Conservation (phyloP, 2,329 filamentous ascomycete species). For the Penicillium sp. region DNA sequence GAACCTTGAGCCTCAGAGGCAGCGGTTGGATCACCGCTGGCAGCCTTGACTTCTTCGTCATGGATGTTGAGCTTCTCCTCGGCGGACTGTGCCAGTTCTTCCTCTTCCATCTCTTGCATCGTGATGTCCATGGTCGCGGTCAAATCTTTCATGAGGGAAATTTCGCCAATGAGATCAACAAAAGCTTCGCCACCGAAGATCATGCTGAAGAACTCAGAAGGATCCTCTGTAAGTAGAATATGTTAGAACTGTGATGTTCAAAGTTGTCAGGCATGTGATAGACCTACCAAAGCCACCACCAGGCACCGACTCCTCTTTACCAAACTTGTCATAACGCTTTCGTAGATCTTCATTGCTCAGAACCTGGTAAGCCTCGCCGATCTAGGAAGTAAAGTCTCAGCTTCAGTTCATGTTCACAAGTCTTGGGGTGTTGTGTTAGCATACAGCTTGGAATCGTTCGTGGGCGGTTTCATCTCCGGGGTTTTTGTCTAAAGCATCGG, state of each 20-base stretch:
- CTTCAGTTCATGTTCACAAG: not conserved
- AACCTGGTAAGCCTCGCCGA: constrained; percentile 72
- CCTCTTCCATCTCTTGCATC: constrained; percentile 76
- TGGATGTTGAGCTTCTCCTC: constrained; percentile 50
- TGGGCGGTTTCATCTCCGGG: constrained; percentile 92
- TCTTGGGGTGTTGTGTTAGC: constrained; percentile 16
- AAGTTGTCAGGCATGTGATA: not conserved
- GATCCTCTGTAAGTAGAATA: constrained; percentile 63
- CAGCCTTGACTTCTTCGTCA: constrained; percentile 48
- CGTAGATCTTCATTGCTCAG: constrained; percentile 85
- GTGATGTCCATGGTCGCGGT: constrained; percentile 99
- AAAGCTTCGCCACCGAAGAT: constrained; percentile 98
- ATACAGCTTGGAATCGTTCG: constrained; percentile 87
- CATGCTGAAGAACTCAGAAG: constrained; percentile 95
- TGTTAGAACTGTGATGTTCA: not conserved
- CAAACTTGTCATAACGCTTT: constrained; percentile 93
- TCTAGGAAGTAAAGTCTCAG: constrained; percentile 43
- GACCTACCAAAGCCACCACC: constrained; percentile 78
- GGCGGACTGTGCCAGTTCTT: constrained; percentile 60
- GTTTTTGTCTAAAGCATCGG: constrained; percentile 75
- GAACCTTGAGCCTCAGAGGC: constrained; percentile 50
- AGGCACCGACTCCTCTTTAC: constrained; percentile 91
- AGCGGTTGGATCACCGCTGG: constrained; percentile 28
- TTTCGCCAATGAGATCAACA: constrained; percentile 94
- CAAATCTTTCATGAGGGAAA: constrained; percentile 96